Evolutionary conservation across 352 stramenopile species (phyloP).

Genomic region (Pythium periplocum): DNA sequence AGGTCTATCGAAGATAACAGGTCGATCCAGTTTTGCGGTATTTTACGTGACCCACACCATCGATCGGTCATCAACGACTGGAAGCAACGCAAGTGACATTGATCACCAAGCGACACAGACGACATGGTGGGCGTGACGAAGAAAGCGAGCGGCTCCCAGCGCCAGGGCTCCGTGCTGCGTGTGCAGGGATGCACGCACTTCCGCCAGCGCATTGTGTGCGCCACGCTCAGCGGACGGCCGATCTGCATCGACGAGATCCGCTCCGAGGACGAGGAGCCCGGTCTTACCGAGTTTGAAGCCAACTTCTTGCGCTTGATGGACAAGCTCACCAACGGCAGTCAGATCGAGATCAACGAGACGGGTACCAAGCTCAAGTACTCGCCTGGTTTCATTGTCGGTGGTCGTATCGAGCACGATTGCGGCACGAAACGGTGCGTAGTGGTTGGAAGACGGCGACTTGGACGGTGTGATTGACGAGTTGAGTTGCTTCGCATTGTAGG

Average conservation of each 20-base stretch:
- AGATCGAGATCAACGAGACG: constrained; percentile 99
- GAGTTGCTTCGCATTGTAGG: constrained; percentile 13
- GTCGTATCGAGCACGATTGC: constrained; percentile 95
- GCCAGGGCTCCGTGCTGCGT: constrained; percentile 39
- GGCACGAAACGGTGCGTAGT: constrained; percentile 46
- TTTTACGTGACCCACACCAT: constrained; percentile 11
- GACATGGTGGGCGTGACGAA: constrained; percentile 25
- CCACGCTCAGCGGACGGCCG: constrained; percentile 89
- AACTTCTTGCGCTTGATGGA: constrained; percentile 96
- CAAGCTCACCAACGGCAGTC: constrained; percentile 95
- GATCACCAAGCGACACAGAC: constrained; percentile 14
- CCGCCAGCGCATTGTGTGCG: constrained; percentile 90
- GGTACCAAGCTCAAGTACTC: constrained; percentile 96
- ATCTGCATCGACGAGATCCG: constrained; percentile 96
- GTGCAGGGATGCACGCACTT: constrained; percentile 90
- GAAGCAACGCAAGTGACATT: constrained; percentile 4
- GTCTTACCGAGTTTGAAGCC: constrained; percentile 95
- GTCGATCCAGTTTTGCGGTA: too few relatives aligned
- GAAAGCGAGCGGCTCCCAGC: constrained; percentile 20
- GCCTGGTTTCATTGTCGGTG: constrained; percentile 94
- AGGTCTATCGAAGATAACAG: too few relatives aligned
- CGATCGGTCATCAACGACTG: constrained; percentile 13
- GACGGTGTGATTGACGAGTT: not conserved
- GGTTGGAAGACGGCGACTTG: too few relatives aligned
- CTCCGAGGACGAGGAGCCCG: constrained; percentile 91